Evolutionary conservation across 2,329 filamentous ascomycete genomes (phyloP).

Genomic region (Exserohilum turcica): DNA sequence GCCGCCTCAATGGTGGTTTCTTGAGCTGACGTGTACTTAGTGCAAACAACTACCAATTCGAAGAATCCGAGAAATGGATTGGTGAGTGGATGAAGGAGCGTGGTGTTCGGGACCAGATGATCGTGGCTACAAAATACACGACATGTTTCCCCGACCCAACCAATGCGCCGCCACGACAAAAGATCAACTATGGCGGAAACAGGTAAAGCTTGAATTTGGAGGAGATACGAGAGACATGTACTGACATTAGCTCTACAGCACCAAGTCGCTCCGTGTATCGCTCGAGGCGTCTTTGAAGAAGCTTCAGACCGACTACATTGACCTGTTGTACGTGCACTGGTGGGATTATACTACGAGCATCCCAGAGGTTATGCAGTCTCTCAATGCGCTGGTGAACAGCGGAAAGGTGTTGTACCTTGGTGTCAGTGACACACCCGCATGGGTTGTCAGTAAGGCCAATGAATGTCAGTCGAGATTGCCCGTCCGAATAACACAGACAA

Average conservation of each 20-base stretch:
- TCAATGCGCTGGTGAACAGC: constrained; percentile 42
- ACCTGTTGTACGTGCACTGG: constrained; percentile 50
- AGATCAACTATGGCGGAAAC: constrained; percentile 53
- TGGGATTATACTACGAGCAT: constrained; percentile 49
- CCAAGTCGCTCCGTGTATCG: constrained; percentile 47
- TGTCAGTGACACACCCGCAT: constrained; percentile 47
- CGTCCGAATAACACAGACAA: background rate
- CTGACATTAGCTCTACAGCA: constrained; percentile 9
- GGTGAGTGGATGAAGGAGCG: constrained; percentile 58
- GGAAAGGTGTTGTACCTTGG: constrained; percentile 51
- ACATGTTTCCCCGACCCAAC: constrained; percentile 33
- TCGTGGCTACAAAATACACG: constrained; percentile 62
- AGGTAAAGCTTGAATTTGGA: background rate
- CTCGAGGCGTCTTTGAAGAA: constrained; percentile 50
- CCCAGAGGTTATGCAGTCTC: constrained; percentile 47
- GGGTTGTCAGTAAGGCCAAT: constrained; percentile 55
- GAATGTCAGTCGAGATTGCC: constrained; percentile 39
- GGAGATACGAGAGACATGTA: too few species aligned
- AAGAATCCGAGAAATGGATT: constrained; percentile 56
- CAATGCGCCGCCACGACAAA: constrained; percentile 33
- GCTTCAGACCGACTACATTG: constrained; percentile 50
- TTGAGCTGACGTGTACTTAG: constrained; percentile 26
- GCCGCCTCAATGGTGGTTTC: background rate
- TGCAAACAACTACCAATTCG: constrained; percentile 55
- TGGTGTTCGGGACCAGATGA: constrained; percentile 56